These are phyloP conservation scores for Vanrija sp. DNA, from an alignment of 1,284 basidiomycete species.

Conservation along the genomic window DNA sequence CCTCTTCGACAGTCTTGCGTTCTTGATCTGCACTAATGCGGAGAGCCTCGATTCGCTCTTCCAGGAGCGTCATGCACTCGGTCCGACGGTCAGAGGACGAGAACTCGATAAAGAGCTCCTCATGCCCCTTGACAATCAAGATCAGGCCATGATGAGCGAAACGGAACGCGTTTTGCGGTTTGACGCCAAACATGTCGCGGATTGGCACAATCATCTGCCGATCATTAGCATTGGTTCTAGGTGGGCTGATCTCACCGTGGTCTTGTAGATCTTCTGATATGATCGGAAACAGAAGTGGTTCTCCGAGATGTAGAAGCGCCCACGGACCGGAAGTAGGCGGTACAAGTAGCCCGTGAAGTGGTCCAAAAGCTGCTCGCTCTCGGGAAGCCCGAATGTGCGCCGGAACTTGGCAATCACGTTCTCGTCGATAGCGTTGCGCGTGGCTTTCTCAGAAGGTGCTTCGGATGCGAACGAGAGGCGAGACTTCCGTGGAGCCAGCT, in stretches of 20 bases:
- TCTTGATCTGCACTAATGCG: slow-evolving; percentile 39
- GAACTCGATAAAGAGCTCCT: slow-evolving; percentile 96
- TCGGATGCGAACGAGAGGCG: not conserved
- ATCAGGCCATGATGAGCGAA: slow-evolving; percentile 85
- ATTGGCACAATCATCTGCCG: slow-evolving; percentile 90
- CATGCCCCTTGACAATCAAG: slow-evolving; percentile 87
- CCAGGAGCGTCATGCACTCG: slow-evolving; percentile 68
- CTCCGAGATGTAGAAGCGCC: slow-evolving; percentile 78
- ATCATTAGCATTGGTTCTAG: not conserved
- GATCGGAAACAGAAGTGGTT: slow-evolving; percentile 89
- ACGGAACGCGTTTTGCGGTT: slow-evolving; percentile 79
- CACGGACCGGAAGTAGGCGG: slow-evolving; percentile 77
- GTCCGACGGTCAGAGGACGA: slow-evolving; percentile 69
- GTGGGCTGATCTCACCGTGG: slow-evolving; percentile 58
- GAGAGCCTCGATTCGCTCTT: slow-evolving; percentile 69
- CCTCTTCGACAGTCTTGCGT: too few relatives aligned
- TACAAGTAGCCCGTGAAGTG: slow-evolving; percentile 84
- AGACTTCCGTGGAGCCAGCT: not conserved
- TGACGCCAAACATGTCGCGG: slow-evolving; percentile 75
- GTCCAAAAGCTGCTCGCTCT: slow-evolving; percentile 77
- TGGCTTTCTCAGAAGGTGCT: too few relatives aligned
- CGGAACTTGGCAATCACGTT: slow-evolving; percentile 58
- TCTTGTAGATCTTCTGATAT: slow-evolving; percentile 69
- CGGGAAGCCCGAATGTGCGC: slow-evolving; percentile 72
- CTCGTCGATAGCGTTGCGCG: slow-evolving; percentile 9